These are phyloP conservation scores for Parachaetomium inaequale DNA, from an alignment of 495 filamentous ascomycete genomes.

Conservation along the genomic window DNA sequence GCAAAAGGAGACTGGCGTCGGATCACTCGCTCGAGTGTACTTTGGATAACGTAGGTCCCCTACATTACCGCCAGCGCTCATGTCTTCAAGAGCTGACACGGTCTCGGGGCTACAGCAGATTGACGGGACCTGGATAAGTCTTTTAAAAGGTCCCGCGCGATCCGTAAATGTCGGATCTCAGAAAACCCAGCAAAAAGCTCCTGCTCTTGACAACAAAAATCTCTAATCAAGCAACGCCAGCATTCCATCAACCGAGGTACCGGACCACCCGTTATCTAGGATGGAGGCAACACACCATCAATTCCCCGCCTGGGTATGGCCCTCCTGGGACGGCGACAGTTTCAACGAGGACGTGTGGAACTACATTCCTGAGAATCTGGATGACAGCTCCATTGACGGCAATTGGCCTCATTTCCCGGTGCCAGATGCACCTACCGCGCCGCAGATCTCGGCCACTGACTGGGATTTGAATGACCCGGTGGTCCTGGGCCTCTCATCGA, in stretches of 20 bases:
- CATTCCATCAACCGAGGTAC: background rate
- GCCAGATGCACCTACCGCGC: background rate
- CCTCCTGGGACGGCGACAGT: background rate
- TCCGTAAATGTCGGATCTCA: background rate
- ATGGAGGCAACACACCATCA: background rate
- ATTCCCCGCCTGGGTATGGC: background rate
- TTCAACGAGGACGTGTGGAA: background rate
- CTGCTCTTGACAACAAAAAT: background rate
- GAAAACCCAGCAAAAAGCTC: background rate
- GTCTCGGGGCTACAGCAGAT: background rate
- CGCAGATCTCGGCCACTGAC: background rate
- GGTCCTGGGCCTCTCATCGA: background rate
- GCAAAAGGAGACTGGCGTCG: background rate
- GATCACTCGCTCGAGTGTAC: background rate
- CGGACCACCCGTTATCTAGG: background rate
- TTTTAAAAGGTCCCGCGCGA: background rate
- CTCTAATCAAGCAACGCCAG: background rate
- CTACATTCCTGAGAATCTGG: background rate
- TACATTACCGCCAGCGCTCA: background rate
- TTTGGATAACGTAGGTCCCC: background rate
- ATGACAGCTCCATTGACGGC: background rate
- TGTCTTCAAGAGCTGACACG: background rate
- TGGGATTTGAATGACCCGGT: background rate
- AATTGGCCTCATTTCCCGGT: background rate
- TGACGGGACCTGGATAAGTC: conserved; percentile 1